Evolutionary conservation across 1,284 basidiomycete species (phyloP).

Genomic region (Meira nashicola): DNA sequence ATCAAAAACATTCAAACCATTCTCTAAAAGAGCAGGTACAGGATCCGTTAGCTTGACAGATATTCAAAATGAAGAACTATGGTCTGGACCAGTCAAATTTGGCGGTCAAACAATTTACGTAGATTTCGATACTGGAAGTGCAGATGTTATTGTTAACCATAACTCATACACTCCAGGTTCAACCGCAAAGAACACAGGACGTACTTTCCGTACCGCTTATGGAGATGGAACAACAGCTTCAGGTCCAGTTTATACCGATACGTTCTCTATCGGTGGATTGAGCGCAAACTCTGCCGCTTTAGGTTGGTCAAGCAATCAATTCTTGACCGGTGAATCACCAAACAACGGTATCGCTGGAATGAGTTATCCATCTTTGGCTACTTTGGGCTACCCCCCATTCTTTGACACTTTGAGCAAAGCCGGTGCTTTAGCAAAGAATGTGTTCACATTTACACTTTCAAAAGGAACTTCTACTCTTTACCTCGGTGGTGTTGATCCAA

Average conservation of each 20-base stretch:
- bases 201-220: slow-evolving; percentile 58
- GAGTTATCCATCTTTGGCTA: slow-evolving; percentile 36
- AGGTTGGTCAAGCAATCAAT: slow-evolving; percentile 47
- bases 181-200: slow-evolving; percentile 35
- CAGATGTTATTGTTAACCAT: slow-evolving; percentile 45
- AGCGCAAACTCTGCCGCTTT: slow-evolving; percentile 50
- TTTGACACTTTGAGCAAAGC: slow-evolving; percentile 25
- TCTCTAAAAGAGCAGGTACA: background rate
- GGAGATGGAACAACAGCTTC: slow-evolving; percentile 60
- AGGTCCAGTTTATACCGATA: slow-evolving; percentile 61
- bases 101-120: slow-evolving; percentile 38
- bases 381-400: slow-evolving; percentile 26
- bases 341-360: slow-evolving; percentile 53
- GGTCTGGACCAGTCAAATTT: slow-evolving; percentile 42
- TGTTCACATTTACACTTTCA: slow-evolving; percentile 62
- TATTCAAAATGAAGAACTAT: slow-evolving; percentile 27
- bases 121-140: slow-evolving; percentile 49
- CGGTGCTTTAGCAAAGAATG: slow-evolving; percentile 33
- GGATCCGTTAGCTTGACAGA: slow-evolving; percentile 40
- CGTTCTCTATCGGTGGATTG: slow-evolving; percentile 54
- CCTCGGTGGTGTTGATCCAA: slow-evolving; percentile 56
- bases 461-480: slow-evolving; percentile 58
- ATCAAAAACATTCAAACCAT: too few species aligned
- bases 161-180: slow-evolving; percentile 33
- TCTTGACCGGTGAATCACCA: slow-evolving; percentile 36